These are phyloP conservation scores for Tuber microsphaerosporum DNA, from an alignment of 495 filamentous ascomycete species.

Conservation along the genomic window DNA sequence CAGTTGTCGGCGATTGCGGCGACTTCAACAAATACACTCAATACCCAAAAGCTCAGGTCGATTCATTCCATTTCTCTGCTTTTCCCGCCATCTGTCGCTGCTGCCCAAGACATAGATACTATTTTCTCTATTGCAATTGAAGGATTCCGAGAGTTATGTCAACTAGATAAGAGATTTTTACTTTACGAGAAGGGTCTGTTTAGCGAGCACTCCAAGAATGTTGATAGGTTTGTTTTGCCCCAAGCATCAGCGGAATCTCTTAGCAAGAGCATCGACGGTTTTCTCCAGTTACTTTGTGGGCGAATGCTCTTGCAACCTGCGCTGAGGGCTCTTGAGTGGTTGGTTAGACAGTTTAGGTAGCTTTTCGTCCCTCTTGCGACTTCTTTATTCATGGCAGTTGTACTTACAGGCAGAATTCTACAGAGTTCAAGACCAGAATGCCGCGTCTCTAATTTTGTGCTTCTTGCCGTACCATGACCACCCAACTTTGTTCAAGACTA, in stretches of 20 bases:
- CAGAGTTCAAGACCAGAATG: conserved; percentile 88
- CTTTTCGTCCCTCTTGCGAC: conserved; percentile 24
- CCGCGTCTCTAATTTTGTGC: conserved; percentile 65
- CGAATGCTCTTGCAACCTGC: conserved; percentile 73
- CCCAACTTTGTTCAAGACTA: conserved; percentile 70
- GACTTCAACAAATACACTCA: conserved; percentile 68
- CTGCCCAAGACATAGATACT: conserved; percentile 77
- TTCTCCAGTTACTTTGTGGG: conserved; percentile 69
- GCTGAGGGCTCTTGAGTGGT: conserved; percentile 87
- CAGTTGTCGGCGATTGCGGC: conserved; percentile 75
- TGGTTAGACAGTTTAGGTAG: conserved; percentile 83
- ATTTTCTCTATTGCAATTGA: conserved; percentile 79
- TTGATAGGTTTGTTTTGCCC: conserved; percentile 80
- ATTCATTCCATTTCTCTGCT: conserved; percentile 86
- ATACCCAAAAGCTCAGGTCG: conserved; percentile 81
- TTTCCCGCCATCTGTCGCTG: conserved; percentile 73
- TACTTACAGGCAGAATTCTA: conserved; percentile 41
- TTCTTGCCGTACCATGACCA: conserved; percentile 88
- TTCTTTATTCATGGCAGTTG: background rate
- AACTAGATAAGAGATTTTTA: conserved; percentile 67
- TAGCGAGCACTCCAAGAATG: conserved; percentile 78
- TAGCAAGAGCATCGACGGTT: conserved; percentile 67
- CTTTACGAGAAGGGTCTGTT: conserved; percentile 67
- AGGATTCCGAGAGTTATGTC: conserved; percentile 83
- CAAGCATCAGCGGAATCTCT: conserved; percentile 70